These are phyloP conservation scores for Cajanus cajan DNA, from an alignment of 306 rosid species.

Conservation along the genomic window DNA sequence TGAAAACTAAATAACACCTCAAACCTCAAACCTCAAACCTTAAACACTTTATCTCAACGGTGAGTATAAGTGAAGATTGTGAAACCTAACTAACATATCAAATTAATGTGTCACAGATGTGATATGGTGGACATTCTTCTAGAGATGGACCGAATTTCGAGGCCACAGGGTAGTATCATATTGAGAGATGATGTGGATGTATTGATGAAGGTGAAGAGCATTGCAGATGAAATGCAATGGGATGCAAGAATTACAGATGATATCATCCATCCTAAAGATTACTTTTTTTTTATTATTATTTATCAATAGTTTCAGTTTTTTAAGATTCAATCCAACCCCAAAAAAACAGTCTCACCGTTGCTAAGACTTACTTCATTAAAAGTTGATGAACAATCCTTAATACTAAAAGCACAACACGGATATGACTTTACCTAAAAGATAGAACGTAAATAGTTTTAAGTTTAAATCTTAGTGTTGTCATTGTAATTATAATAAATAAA, in stretches of 20 bases:
- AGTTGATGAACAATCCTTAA: slow-evolving; percentile 47
- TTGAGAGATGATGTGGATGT: slow-evolving; percentile 80
- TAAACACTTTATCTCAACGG: background rate
- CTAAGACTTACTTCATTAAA: slow-evolving; percentile 72
- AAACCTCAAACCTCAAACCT: no score
- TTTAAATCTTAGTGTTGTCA: no score
- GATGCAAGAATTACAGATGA: slow-evolving; percentile 54
- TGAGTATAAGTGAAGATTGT: slow-evolving; percentile 1
- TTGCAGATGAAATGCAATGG: slow-evolving; percentile 72
- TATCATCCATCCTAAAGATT: background rate
- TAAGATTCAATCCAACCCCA: slow-evolving; percentile 44
- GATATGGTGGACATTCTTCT: slow-evolving; percentile 64
- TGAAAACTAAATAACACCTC: background rate
- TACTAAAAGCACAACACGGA: slow-evolving; percentile 56
- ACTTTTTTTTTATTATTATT: background rate
- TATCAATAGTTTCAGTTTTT: background rate
- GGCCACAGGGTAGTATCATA: slow-evolving; percentile 76
- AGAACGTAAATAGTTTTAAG: no score
- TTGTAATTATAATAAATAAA: no score
- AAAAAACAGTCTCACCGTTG: slow-evolving; percentile 79
- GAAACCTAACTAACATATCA: background rate
- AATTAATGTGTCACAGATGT: slow-evolving; percentile 55
- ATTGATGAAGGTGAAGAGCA: slow-evolving; percentile 55
- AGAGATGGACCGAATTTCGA: slow-evolving; percentile 83
- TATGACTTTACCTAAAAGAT: slow-evolving; percentile 87